Evolutionary conservation across 768 basidiomycete genomes (phyloP).

Genomic region (Pleurotus cornucopiae): DNA sequence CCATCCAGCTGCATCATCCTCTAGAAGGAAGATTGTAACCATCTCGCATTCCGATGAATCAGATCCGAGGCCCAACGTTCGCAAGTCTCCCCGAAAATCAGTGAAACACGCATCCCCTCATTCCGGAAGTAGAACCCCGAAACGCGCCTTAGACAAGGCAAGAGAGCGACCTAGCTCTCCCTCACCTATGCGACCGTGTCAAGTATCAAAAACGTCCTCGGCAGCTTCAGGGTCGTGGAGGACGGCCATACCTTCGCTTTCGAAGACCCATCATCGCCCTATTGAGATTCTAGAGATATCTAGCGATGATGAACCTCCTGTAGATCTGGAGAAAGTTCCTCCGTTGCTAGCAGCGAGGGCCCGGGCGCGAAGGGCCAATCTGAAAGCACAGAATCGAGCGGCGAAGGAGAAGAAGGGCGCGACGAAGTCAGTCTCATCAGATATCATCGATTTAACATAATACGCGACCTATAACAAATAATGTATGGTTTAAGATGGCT

Average conservation of each 20-base stretch:
- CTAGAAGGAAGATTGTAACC: conserved; percentile 3
- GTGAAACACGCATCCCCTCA: conserved; percentile 14
- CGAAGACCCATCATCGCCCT: background rate
- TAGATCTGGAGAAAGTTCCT: background rate
- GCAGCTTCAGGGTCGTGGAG: background rate
- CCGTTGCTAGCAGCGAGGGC: conserved; percentile 9
- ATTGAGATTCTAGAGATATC: conserved; percentile 31
- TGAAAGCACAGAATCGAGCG: background rate
- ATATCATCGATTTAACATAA: conserved; percentile 11
- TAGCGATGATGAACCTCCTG: conserved; percentile 28
- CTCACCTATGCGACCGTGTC: background rate
- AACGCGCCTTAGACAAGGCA: background rate
- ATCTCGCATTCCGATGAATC: conserved; percentile 18
- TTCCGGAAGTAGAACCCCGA: background rate
- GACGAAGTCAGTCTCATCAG: background rate
- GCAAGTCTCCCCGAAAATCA: conserved; percentile 19
- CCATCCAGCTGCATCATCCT: background rate
- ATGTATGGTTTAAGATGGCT: no score
- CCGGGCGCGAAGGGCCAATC: background rate
- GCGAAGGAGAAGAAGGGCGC: background rate
- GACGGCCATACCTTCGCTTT: background rate
- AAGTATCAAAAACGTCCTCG: background rate
- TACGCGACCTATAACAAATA: background rate
- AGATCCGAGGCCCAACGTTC: background rate
- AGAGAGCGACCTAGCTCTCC: background rate